These are phyloP conservation scores for Plantago ovata DNA, from an alignment of 257 asterid genomes.

Conservation along the genomic window DNA sequence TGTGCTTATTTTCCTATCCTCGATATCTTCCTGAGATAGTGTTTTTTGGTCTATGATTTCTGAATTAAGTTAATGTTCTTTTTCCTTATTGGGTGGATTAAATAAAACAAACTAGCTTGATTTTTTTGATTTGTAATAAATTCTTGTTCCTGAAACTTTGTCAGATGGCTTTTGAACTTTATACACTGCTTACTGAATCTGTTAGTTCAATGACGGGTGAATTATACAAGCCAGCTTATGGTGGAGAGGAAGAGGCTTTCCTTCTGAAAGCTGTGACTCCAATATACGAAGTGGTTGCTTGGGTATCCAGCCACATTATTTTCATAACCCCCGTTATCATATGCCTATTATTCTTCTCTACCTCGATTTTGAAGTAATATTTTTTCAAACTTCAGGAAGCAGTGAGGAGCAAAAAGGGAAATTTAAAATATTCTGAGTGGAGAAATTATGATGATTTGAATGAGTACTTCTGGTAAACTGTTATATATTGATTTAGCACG, in stretches of 20 bases:
- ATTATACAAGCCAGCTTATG: constrained; percentile 96
- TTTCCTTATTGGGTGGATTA: too few relatives aligned
- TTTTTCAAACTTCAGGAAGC: constrained; percentile 56
- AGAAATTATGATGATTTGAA: constrained; percentile 94
- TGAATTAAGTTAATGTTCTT: too few relatives aligned
- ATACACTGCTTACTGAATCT: constrained; percentile 96
- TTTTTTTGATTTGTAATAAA: constrained; percentile 1
- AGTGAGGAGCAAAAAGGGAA: constrained; percentile 48
- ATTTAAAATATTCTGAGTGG: constrained; percentile 83
- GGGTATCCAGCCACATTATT: too few relatives aligned
- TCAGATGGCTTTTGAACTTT: constrained; percentile 96
- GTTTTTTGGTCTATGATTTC: too few relatives aligned
- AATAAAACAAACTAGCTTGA: not conserved
- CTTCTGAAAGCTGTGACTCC: constrained; percentile 87
- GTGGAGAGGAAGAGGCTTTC: constrained; percentile 98
- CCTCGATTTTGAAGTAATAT: too few relatives aligned
- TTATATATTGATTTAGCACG: not conserved
- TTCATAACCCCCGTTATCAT: too few relatives aligned
- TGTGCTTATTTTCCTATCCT: too few relatives aligned
- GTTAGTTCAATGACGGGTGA: constrained; percentile 98
- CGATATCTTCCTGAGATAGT: too few relatives aligned
- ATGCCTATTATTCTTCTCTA: too few relatives aligned
- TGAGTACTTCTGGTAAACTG: constrained; percentile 79
- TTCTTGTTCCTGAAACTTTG: constrained; percentile 15
- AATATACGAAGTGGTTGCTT: constrained; percentile 79